Percentiles rank a stretch among this genome's conserved stretches.
Conservation (phyloP, 371 early-diverging fungal genomes). For the Mortierella sp. region DNA sequence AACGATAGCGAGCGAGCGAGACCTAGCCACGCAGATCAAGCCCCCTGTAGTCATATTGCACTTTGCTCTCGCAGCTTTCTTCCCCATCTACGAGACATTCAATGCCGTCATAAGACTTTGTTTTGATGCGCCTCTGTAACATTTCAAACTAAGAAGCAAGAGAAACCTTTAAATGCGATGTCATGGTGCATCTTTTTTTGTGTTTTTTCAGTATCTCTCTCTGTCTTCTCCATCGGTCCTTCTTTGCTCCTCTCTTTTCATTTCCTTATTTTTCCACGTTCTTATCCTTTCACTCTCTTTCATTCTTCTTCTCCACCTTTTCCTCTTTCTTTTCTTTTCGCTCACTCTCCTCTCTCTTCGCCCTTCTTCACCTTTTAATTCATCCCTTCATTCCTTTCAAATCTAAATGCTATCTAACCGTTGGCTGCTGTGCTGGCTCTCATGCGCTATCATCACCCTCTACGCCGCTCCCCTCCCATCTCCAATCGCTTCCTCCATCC, state of each 20-base stretch:
- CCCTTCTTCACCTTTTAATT: not conserved
- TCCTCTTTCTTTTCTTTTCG: not conserved
- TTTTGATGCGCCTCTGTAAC: not conserved
- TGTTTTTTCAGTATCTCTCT: not conserved
- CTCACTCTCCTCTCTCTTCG: not conserved
- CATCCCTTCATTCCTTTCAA: not conserved
- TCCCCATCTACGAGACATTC: not conserved
- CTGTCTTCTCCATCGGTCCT: not conserved
- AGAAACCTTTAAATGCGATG: not conserved
- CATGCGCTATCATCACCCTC: not conserved
- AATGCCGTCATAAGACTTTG: constrained; percentile 1
- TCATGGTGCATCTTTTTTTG: constrained; percentile 2
- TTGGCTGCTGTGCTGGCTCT: constrained; percentile 12
- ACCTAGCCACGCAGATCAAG: not conserved
- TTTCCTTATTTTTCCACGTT: not conserved
- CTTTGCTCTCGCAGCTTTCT: no score
- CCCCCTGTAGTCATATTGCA: not conserved
- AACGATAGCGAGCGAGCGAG: not conserved
- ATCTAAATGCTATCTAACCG: not conserved
- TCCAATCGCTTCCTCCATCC: not conserved
- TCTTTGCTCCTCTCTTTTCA: not conserved
- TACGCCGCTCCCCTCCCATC: not conserved
- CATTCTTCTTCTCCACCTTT: not conserved
- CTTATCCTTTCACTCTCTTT: constrained; percentile 1
- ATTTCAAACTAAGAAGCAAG: constrained; percentile 2